Evolutionary conservation across 2,329 filamentous ascomycete species (phyloP).

Genomic region (Monilinia aucupariae): DNA sequence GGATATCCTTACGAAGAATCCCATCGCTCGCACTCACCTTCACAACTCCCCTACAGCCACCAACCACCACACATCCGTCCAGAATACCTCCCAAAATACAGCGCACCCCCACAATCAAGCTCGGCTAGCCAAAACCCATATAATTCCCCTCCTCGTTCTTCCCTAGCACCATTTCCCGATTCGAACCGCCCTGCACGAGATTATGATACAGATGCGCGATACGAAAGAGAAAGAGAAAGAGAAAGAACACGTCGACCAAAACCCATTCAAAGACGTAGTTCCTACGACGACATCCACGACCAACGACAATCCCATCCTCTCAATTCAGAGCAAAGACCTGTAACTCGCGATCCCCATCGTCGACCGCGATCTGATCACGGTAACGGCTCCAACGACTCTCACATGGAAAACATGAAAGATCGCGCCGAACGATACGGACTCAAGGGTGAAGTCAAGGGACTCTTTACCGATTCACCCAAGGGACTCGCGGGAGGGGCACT

Average conservation of each 20-base stretch:
- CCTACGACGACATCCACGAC: constrained; percentile 8
- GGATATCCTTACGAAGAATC: constrained; percentile 2
- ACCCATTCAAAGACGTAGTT: background rate
- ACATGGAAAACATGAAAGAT: background rate
- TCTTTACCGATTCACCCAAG: constrained; percentile 24
- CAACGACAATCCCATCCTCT: background rate
- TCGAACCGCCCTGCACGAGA: background rate
- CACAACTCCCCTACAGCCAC: constrained; percentile 8
- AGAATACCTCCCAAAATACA: constrained; percentile 11
- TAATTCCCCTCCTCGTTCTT: background rate
- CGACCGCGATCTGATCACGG: background rate
- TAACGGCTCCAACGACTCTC: background rate
- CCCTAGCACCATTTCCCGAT: background rate
- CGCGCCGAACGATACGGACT: constrained; percentile 3
- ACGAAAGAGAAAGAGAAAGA: background rate
- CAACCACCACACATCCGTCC: constrained; percentile 11
- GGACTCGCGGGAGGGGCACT: constrained; percentile 25
- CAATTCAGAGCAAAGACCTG: background rate
- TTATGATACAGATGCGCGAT: background rate
- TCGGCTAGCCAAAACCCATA: background rate
- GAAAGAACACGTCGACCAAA: background rate
- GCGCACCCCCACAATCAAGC: background rate
- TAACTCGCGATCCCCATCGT: background rate
- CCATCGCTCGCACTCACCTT: background rate
- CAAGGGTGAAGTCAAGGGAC: constrained; percentile 25